Evolutionary conservation across 257 asterid genomes (phyloP).

Genomic region (Solanum boliviense): DNA sequence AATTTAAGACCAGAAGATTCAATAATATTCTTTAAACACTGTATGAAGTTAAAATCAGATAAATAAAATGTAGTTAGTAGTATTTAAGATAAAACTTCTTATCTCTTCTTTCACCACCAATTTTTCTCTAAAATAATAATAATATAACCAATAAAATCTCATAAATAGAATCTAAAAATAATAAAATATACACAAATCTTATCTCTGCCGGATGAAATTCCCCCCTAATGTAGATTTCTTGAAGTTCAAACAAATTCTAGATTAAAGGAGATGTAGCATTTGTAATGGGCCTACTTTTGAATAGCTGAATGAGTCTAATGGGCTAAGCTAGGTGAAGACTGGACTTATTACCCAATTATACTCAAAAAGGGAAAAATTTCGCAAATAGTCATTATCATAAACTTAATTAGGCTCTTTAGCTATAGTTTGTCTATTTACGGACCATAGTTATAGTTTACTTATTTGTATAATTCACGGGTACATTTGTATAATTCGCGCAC

Average conservation of each 20-base stretch:
- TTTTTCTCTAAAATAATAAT: too few relatives aligned
- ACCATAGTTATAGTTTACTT: accelerated
- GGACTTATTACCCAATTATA: not conserved
- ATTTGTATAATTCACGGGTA: too few relatives aligned
- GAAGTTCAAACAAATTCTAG: not conserved
- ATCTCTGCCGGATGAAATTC: accelerated
- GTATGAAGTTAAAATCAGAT: too few relatives aligned
- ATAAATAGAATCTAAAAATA: too few relatives aligned
- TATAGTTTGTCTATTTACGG: too few relatives aligned
- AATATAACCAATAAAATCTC: accelerated
- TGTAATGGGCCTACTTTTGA: not conserved
- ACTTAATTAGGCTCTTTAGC: too few relatives aligned
- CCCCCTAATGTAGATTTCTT: not conserved
- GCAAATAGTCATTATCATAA: too few relatives aligned
- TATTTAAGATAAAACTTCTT: not conserved
- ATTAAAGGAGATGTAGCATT: not conserved
- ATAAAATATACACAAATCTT: not conserved
- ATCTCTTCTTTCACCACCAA: not conserved
- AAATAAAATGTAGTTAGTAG: not conserved
- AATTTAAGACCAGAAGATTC: not conserved
- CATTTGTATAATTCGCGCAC: too few relatives aligned
- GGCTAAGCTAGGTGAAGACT: not conserved
- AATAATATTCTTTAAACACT: too few relatives aligned
- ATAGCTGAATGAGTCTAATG: not conserved
- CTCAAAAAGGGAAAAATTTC: too few relatives aligned